Percentiles rank a stretch among this genome's conserved stretches.
Evolutionary conservation across 2,329 filamentous ascomycete genomes (phyloP).

Genomic region (Penicillium sp.): DNA sequence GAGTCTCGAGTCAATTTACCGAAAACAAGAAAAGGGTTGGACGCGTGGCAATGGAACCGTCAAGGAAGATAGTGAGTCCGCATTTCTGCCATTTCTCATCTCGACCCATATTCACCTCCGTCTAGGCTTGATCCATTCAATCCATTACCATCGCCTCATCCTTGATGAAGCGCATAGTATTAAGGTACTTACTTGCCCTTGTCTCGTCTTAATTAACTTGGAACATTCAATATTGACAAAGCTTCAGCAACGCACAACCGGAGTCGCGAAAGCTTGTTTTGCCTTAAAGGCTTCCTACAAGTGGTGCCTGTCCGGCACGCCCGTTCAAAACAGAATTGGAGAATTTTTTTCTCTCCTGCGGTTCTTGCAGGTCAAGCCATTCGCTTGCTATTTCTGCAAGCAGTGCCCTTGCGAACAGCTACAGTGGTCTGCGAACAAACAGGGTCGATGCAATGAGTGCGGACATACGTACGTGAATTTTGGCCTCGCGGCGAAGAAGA

Average conservation of each 20-base stretch:
- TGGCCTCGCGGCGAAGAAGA: neutral
- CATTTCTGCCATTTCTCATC: neutral
- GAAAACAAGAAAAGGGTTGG: conserved; percentile 89
- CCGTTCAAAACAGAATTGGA: conserved; percentile 92
- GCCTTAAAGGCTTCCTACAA: conserved; percentile 81
- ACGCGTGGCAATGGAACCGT: conserved; percentile 70
- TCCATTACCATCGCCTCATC: conserved; percentile 84
- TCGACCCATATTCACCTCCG: conserved; percentile 4
- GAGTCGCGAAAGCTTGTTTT: conserved; percentile 92
- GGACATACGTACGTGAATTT: conserved; percentile 44
- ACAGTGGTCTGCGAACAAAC: conserved; percentile 73
- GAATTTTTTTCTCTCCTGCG: conserved; percentile 93
- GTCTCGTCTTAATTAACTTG: neutral
- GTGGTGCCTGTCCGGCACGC: conserved; percentile 93
- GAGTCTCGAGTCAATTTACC: conserved; percentile 80
- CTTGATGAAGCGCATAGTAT: conserved; percentile 95
- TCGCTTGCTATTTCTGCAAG: conserved; percentile 92
- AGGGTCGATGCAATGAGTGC: conserved; percentile 66
- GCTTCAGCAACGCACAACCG: conserved; percentile 60
- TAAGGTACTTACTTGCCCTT: conserved; percentile 50
- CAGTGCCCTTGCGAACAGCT: conserved; percentile 71
- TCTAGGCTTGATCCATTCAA: conserved; percentile 69
- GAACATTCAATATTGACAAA: too few species aligned
- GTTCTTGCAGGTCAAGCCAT: conserved; percentile 82
- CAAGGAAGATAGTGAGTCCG: conserved; percentile 60